Conservation (phyloP, 1,139 yeast genomes). For the Suhomyces yuchorum region DNA sequence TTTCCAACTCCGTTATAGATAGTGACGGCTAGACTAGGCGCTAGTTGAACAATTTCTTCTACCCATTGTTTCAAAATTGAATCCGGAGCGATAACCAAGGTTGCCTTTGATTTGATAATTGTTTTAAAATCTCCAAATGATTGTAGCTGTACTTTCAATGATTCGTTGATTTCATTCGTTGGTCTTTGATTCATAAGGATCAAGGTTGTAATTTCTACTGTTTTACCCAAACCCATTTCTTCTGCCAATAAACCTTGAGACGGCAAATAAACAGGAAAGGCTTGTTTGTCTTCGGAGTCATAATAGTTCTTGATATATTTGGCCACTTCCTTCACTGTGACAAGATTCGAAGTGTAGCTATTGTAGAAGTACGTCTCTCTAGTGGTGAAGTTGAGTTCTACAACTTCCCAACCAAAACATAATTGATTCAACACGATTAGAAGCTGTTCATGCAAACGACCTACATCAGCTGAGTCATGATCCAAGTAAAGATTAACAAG, state of each 20-base stretch:
- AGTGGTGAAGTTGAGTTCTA: conserved; percentile 19
- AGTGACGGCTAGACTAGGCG: conserved; percentile 57
- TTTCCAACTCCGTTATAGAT: conserved; percentile 64
- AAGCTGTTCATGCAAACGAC: conserved; percentile 18
- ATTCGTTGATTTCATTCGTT: conserved; percentile 43
- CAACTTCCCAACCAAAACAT: conserved; percentile 56
- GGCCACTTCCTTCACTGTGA: conserved; percentile 34
- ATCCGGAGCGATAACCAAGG: conserved; percentile 82
- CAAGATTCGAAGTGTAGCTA: conserved; percentile 49
- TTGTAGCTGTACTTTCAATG: conserved; percentile 36
- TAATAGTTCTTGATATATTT: conserved; percentile 28
- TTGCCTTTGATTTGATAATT: conserved; percentile 62
- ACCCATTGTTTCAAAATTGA: conserved; percentile 85
- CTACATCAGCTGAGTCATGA: conserved; percentile 5
- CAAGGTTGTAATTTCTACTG: conserved; percentile 77
- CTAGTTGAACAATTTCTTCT: conserved; percentile 64
- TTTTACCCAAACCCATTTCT: conserved; percentile 97
- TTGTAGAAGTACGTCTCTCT: conserved; percentile 47
- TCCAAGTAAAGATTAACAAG: conserved; percentile 12
- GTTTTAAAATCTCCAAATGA: conserved; percentile 41
- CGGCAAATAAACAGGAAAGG: conserved; percentile 27
- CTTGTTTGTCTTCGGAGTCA: conserved; percentile 15
- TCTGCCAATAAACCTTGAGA: conserved; percentile 80
- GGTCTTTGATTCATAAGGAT: conserved; percentile 60
- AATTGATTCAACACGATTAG: conserved; percentile 35